A percentile compares a stretch with the other conserved stretches of the same genome.
Evolutionary conservation across 2,329 filamentous ascomycete species (phyloP).

Genomic region (Aspergillus eucalypticola): DNA sequence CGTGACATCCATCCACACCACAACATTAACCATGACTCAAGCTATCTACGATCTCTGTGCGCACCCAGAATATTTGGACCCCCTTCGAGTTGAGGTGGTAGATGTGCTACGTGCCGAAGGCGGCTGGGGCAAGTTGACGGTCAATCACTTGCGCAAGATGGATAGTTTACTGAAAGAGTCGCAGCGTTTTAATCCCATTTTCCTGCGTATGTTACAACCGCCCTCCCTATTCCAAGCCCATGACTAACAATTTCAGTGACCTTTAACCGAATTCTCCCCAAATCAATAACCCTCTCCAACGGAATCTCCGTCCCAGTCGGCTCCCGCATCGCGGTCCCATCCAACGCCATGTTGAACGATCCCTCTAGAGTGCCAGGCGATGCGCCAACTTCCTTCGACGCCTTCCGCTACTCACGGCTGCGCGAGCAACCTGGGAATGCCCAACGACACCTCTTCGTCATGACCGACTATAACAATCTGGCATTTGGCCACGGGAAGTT

Average conservation of each 20-base stretch:
- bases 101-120: constrained; percentile 15
- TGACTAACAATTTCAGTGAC: constrained; percentile 9
- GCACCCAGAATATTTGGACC: constrained; percentile 22
- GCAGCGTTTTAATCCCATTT: constrained; percentile 20
- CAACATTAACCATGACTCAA: constrained; percentile 13
- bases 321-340: constrained; percentile 18
- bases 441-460: constrained; percentile 19
- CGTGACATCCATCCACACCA: constrained; percentile 20
- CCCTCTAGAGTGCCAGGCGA: constrained; percentile 17
- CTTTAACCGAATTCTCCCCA: constrained; percentile 19
- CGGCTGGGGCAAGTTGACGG: constrained; percentile 13
- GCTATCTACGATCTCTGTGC: constrained; percentile 22
- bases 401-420: constrained; percentile 23
- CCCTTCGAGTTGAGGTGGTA: constrained; percentile 23
- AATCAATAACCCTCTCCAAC: constrained; percentile 23
- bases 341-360: constrained; percentile 22
- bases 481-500: constrained; percentile 34
- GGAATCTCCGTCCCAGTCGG: constrained; percentile 20
- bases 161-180: constrained; percentile 28
- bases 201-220: constrained; percentile 11
- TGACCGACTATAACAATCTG: constrained; percentile 20
- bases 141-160: constrained; percentile 18
- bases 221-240: no score
- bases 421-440: constrained; percentile 17
- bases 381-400: constrained; percentile 20